phyloP scores from a whole-genome alignment of 371 early-diverging fungal genomes.

The Rhizomucor miehei region DNA sequence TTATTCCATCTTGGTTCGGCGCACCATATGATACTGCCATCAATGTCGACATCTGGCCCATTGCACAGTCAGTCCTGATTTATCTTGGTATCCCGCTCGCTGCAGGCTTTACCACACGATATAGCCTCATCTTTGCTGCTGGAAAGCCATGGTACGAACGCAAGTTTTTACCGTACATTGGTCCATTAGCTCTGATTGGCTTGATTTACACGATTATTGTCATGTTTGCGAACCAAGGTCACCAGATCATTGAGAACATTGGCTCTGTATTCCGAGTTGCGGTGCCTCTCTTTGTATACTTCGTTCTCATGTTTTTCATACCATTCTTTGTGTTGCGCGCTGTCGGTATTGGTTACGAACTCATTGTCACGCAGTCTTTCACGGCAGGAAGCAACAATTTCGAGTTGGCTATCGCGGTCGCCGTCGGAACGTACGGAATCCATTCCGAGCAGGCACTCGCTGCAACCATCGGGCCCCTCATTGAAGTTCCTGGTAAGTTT shows the following conservation, averaged over 20 bases:
- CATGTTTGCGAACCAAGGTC: constrained; percentile 78
- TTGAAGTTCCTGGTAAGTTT: constrained; percentile 69
- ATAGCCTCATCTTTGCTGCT: constrained; percentile 24
- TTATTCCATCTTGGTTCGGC: constrained; percentile 50
- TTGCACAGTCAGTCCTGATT: constrained; percentile 59
- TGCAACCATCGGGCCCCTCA: constrained; percentile 72
- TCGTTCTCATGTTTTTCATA: constrained; percentile 54
- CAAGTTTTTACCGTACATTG: constrained; percentile 52
- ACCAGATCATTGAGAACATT: constrained; percentile 61
- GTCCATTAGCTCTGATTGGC: constrained; percentile 57
- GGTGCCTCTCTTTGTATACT: constrained; percentile 70
- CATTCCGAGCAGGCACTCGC: constrained; percentile 66
- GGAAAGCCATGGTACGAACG: constrained; percentile 55
- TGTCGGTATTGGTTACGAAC: constrained; percentile 38
- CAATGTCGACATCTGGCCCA: constrained; percentile 53
- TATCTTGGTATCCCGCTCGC: constrained; percentile 71
- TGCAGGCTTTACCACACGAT: constrained; percentile 60
- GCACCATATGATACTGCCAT: constrained; percentile 31
- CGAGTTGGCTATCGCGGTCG: constrained; percentile 77
- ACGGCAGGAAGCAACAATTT: constrained; percentile 77
- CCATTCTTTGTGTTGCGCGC: constrained; percentile 40
- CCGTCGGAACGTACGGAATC: constrained; percentile 67
- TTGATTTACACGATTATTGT: constrained; percentile 69
- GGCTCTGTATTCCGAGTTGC: constrained; percentile 63
- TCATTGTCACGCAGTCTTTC: constrained; percentile 63